Conservation (phyloP, 768 basidiomycete species). For the Mycena kentingensis region DNA sequence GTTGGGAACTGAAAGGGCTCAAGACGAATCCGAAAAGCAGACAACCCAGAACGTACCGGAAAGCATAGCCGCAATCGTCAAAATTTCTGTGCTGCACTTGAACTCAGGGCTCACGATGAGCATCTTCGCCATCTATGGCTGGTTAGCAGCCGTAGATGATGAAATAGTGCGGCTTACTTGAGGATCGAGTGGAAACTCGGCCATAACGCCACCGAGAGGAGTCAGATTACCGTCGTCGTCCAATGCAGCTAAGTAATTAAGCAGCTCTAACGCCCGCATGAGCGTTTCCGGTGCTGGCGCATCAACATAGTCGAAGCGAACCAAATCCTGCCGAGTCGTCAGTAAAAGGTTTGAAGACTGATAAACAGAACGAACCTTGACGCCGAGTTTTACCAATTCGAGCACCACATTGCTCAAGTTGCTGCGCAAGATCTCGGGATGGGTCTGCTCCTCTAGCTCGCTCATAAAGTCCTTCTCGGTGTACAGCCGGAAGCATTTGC, state of each 20-base stretch:
- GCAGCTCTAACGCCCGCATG: constrained; percentile 92
- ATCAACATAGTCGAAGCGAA: constrained; percentile 86
- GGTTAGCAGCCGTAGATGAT: not conserved
- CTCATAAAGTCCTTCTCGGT: constrained; percentile 97
- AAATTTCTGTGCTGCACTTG: constrained; percentile 92
- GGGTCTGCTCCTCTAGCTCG: constrained; percentile 95
- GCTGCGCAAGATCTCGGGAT: constrained; percentile 92
- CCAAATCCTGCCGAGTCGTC: constrained; percentile 62
- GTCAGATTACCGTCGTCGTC: constrained; percentile 95
- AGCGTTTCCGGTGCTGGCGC: constrained; percentile 95
- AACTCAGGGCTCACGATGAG: constrained; percentile 94
- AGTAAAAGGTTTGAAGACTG: not conserved
- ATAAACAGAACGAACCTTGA: constrained; percentile 57
- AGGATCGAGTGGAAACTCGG: constrained; percentile 98
- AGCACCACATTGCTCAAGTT: constrained; percentile 93
- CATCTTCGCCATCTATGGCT: constrained; percentile 79
- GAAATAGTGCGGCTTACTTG: constrained; percentile 55
- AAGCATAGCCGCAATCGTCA: constrained; percentile 95
- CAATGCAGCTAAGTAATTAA: constrained; percentile 89
- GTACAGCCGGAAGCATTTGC: constrained; percentile 96
- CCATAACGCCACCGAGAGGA: constrained; percentile 86
- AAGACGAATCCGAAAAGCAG: not conserved
- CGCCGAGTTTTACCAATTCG: constrained; percentile 91
- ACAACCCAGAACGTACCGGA: constrained; percentile 67
- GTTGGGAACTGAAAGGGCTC: constrained; percentile 66